Percentiles rank a stretch among this genome's conserved stretches.
These are phyloP conservation scores for Cystofilobasidium bisporidii DNA, from an alignment of 768 basidiomycete species.

Conservation along the genomic window DNA sequence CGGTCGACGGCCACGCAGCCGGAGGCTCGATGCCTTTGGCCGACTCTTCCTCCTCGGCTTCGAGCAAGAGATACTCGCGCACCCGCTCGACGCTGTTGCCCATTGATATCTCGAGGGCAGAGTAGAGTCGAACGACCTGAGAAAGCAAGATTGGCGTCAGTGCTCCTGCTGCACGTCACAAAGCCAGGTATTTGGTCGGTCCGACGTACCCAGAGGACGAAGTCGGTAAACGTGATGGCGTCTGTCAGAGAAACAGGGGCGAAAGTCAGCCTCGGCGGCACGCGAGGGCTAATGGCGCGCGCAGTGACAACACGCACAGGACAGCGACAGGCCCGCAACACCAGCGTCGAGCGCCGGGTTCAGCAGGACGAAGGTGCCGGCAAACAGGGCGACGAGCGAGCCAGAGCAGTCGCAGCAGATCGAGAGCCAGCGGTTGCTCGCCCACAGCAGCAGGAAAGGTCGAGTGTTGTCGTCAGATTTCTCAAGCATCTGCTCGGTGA, in stretches of 20 bases:
- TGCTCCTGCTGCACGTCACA: too few species aligned
- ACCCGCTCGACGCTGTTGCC: conserved; percentile 32
- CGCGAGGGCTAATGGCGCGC: too few species aligned
- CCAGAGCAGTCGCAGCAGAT: conserved; percentile 40
- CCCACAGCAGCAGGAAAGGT: conserved; percentile 15
- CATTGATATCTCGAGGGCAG: conserved; percentile 29
- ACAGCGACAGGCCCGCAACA: conserved; percentile 37
- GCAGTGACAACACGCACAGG: conserved; percentile 35
- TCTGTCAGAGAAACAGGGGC: conserved; percentile 11
- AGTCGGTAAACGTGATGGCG: conserved; percentile 38
- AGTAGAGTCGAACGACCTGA: conserved; percentile 30
- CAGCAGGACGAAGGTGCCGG: conserved; percentile 39
- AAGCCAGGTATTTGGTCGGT: conserved; percentile 28
- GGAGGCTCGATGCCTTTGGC: conserved; percentile 40
- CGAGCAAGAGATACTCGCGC: conserved; percentile 33
- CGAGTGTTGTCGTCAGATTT: conserved; percentile 40
- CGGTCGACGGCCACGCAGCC: conserved; percentile 41
- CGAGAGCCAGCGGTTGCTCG: conserved; percentile 37
- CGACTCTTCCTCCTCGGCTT: conserved; percentile 33
- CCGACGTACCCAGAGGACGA: conserved; percentile 25
- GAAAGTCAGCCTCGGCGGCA: too few species aligned
- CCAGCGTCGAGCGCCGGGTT: conserved; percentile 39
- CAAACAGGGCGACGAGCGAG: conserved; percentile 39
- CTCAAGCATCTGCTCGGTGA: conserved; percentile 39
- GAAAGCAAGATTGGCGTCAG: conserved; percentile 28